These are phyloP conservation scores for Penicillium lividum DNA, from an alignment of 495 filamentous ascomycete genomes.

Conservation along the genomic window DNA sequence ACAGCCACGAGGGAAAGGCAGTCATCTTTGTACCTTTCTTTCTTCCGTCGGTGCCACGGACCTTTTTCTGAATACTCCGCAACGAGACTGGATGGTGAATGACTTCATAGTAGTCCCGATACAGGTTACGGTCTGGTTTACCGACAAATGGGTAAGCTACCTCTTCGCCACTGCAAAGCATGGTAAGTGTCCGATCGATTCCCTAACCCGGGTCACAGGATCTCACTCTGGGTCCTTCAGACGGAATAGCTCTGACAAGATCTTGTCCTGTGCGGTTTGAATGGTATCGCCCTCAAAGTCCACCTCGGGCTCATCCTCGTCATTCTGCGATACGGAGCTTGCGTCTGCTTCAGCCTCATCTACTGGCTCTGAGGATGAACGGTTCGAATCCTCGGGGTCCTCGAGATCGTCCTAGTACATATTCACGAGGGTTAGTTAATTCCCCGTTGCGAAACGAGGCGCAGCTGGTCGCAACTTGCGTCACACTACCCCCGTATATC, in stretches of 20 bases:
- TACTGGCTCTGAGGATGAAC: conserved; percentile 36
- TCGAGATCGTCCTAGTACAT: conserved; percentile 23
- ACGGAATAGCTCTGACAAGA: conserved; percentile 64
- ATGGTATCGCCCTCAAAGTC: conserved; percentile 66
- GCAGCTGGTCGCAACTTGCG: background rate
- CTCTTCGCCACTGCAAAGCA: conserved; percentile 27
- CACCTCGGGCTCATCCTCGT: conserved; percentile 48
- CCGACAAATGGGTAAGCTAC: conserved; percentile 35
- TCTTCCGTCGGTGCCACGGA: conserved; percentile 67
- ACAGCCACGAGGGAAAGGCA: conserved; percentile 74
- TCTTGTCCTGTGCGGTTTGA: conserved; percentile 79
- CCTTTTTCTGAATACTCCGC: conserved; percentile 66
- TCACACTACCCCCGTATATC: background rate
- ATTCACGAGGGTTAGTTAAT: conserved; percentile 2
- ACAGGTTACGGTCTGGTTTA: conserved; percentile 33
- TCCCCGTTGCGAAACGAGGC: background rate
- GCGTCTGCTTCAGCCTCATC: conserved; percentile 20
- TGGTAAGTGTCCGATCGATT: conserved; percentile 10
- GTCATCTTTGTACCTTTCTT: conserved; percentile 63
- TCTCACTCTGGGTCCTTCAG: conserved; percentile 61
- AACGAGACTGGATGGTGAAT: conserved; percentile 74
- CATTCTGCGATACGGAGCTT: conserved; percentile 26
- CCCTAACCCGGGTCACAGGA: background rate
- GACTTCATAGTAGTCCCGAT: conserved; percentile 71
- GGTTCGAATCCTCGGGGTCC: conserved; percentile 32